Base-by-base conservation (phyloP, 2,329 filamentous ascomycete genomes). In the Dissoconium aciculare region DNA sequence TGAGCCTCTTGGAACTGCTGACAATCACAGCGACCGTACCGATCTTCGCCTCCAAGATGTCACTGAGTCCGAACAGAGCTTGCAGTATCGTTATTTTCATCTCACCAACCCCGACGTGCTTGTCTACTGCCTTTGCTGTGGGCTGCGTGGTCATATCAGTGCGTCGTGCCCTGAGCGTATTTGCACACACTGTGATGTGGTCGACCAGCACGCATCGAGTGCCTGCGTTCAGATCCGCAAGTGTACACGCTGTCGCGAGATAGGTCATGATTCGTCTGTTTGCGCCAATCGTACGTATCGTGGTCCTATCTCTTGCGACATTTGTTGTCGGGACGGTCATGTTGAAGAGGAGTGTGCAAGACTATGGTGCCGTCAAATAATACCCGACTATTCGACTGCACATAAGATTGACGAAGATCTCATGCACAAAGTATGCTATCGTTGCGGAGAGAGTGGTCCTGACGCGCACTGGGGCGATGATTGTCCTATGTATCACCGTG, bases 301-400 rank as follows among this genome's bases (percentile, higher is more conserved):
- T 26, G 5, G 9, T 9, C 4, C 13, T 13, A 12, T 43, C 27
- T 27, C 35, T 4, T 45, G 42, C 32, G 39, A 45, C 26, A 17
- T 40, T 17, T 45, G 42, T 17, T 28, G 33, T 11, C 21, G 37
- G 11, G 17, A 15, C 9, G 43, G 43, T 10, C 44, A 49, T 17
- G 32, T 43, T 8, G 45, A 50, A 26, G 42, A 46, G 26, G 37
- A 45, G 14, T 50, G 46, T 29, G 21, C 37, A 2, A 15, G 31
- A 6, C 27, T 50, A 11, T 49, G 45, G 43, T 31, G 42, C 16
- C 32, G 11, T 21, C 26, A 9, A 31, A 24, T 6, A 12, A 12
- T n/a, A n/a, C 31, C 10, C 10, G 13, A 15, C 11, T 23, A 23
- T 23, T 8, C 8, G n/a, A n/a, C 8, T 23, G 26, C 9, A 12